phyloP scores from a whole-genome alignment of 1,284 basidiomycete genomes.

The Laetiporus sulphureus region DNA sequence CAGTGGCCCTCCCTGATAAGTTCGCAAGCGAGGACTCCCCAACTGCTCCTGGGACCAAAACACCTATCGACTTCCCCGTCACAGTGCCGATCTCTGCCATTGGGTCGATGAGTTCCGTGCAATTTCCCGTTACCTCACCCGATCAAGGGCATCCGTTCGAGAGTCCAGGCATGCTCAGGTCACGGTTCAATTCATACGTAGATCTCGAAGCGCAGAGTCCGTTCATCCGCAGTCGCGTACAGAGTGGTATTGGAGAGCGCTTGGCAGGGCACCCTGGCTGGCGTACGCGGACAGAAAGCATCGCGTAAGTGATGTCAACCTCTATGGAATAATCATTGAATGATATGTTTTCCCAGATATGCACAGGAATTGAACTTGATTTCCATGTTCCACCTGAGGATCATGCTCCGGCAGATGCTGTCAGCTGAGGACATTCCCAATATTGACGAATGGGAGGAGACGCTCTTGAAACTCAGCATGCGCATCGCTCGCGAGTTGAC shows the following conservation, averaged over 20 bases:
- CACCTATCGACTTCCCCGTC: slow-evolving; percentile 48
- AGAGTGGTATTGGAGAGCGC: slow-evolving; percentile 59
- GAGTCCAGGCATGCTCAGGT: slow-evolving; percentile 49
- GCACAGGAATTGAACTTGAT: slow-evolving; percentile 77
- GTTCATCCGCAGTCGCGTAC: slow-evolving; percentile 76
- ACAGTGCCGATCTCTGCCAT: slow-evolving; percentile 42
- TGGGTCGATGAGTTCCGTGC: slow-evolving; percentile 60
- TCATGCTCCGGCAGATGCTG: slow-evolving; percentile 89
- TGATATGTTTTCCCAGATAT: slow-evolving; percentile 41
- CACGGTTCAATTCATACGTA: slow-evolving; percentile 59
- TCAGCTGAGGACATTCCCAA: slow-evolving; percentile 71
- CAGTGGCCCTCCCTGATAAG: slow-evolving; percentile 35
- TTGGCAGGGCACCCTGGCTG: slow-evolving; percentile 62
- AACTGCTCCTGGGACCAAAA: slow-evolving; percentile 38
- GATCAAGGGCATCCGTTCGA: slow-evolving; percentile 42
- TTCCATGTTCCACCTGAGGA: slow-evolving; percentile 82
- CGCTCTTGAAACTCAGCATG: slow-evolving; percentile 73
- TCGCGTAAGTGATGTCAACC: slow-evolving; percentile 48
- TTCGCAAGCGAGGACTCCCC: slow-evolving; percentile 39
- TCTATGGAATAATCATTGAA: slow-evolving; percentile 5
- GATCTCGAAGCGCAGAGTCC: slow-evolving; percentile 66
- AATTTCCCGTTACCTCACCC: slow-evolving; percentile 72
- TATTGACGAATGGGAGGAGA: slow-evolving; percentile 80
- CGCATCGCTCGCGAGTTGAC: slow-evolving; percentile 73
- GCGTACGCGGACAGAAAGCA: slow-evolving; percentile 76